Percentiles rank a stretch among this genome's conserved stretches.
phyloP scores from a whole-genome alignment of 257 asterid genomes.

The Parsonsia alboflavescens region DNA sequence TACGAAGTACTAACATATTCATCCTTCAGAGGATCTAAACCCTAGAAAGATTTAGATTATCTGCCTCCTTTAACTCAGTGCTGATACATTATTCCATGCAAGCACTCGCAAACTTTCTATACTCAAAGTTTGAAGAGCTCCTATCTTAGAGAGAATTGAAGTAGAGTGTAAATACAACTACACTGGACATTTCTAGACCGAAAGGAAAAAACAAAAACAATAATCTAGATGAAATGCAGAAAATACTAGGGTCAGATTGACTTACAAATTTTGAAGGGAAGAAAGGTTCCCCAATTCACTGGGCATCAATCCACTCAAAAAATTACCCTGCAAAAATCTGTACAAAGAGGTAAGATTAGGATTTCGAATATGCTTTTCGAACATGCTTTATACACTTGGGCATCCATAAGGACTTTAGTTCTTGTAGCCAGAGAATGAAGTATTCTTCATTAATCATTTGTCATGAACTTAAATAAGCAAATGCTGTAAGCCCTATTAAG shows the following conservation, averaged over 20 bases:
- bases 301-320: slow-evolving; percentile 80
- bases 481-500: neutral
- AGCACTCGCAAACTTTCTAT: neutral
- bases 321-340: slow-evolving; percentile 96
- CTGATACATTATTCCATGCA: neutral
- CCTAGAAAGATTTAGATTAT: neutral
- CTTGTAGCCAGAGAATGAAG: slow-evolving; percentile 15
- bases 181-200: no score
- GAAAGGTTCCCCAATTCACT: slow-evolving; percentile 76
- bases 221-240: neutral
- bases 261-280: slow-evolving; percentile 76
- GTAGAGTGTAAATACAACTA: neutral
- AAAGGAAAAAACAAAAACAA: neutral
- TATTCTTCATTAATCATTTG: neutral
- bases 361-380: neutral
- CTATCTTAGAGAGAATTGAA: neutral
- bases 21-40: neutral
- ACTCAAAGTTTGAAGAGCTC: neutral
- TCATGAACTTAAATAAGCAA: neutral
- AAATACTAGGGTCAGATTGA: slow-evolving; percentile 17
- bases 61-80: neutral
- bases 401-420: neutral
- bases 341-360: slow-evolving; percentile 18
- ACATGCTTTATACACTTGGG: neutral
- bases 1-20: neutral